Base-by-base conservation (phyloP, 805 yeast genomes). In the Saccharomycopsis malanga region DNA sequence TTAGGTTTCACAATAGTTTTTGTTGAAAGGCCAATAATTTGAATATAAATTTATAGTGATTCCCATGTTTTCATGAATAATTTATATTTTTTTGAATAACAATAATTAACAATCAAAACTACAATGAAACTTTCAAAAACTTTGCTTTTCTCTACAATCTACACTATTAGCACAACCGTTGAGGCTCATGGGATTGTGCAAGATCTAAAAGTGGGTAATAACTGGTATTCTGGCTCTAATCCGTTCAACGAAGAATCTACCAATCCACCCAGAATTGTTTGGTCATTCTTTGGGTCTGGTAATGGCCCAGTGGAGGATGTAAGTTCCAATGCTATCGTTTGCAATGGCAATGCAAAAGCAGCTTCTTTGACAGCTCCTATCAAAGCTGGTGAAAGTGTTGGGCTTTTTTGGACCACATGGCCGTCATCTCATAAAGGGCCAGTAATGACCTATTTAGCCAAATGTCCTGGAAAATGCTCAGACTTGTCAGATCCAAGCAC, bases 261-360 rank as follows among this genome's bases (percentile, higher is more conserved):
- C 9, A 9, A 32, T 5, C 18, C 18, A 5, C 6, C 6, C 15
- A 42, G 46, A 34, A 35, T 42, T 17, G 41, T 42, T 34, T 42
- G 46, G 46, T 14, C 35, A 34, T 42, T 42, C 41, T 30, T 23
- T 24, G 43, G 24, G 18, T 10, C 9, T 30, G 24, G 27, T 35
- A 49, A 51, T 32, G 44, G 35, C 24, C 50, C 50, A 2, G 54
- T 51, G 5, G 44, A 48, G 22, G 50, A 48, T 36, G 41, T 51
- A 9, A 32, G 49, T 3, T 36, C 45, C 4, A 7, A 32, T n/a
- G 54, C 25, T n/a, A 23, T 45, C 27, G 50, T 45, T 4, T 50
- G 53, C 21, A 50, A 50, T 35, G 53, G 29, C 15, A 45, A 34
- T 10, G 47, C 46, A 17, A 10, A 10, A 4, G 43, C 43, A 32